Percentiles rank a stretch among this genome's conserved stretches.
These are phyloP conservation scores for Talaromyces trachyspermus DNA, from an alignment of 495 filamentous ascomycete genomes.

Conservation along the genomic window DNA sequence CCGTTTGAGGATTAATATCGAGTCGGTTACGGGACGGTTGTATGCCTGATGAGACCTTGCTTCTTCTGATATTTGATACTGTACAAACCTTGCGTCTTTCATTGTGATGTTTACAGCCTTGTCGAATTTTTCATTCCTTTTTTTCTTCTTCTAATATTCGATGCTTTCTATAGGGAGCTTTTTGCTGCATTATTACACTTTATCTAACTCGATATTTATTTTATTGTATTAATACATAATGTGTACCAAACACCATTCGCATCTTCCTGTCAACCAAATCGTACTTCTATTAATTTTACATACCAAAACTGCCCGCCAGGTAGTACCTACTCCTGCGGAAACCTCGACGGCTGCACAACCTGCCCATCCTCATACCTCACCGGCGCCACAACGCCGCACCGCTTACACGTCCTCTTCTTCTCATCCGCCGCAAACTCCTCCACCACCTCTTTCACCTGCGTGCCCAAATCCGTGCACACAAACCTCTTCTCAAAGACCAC, in stretches of 20 bases:
- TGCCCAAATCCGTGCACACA: conserved; percentile 87
- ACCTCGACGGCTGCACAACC: conserved; percentile 33
- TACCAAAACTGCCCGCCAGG: no score
- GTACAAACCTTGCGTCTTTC: no score
- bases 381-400: conserved; percentile 69
- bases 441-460: conserved; percentile 92
- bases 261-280: not conserved
- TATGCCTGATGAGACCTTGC: no score
- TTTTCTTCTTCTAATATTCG: no score
- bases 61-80: no score
- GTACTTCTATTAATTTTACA: not conserved
- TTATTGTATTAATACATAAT: conserved; percentile 8
- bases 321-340: conserved; percentile 19
- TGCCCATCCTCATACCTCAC: conserved; percentile 32
- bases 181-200: not conserved
- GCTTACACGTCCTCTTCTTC: conserved; percentile 65
- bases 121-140: no score
- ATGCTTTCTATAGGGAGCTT: no score
- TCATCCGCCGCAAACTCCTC: conserved; percentile 68
- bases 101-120: no score
- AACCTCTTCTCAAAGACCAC: conserved; percentile 84
- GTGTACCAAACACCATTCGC: no score
- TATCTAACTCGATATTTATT: conserved; percentile 4
- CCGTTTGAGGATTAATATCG: conserved; percentile 80
- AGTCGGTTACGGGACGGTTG: conserved; percentile 4